These are phyloP conservation scores for Termitomyces sp. DNA, from an alignment of 768 basidiomycete genomes.

Conservation along the genomic window DNA sequence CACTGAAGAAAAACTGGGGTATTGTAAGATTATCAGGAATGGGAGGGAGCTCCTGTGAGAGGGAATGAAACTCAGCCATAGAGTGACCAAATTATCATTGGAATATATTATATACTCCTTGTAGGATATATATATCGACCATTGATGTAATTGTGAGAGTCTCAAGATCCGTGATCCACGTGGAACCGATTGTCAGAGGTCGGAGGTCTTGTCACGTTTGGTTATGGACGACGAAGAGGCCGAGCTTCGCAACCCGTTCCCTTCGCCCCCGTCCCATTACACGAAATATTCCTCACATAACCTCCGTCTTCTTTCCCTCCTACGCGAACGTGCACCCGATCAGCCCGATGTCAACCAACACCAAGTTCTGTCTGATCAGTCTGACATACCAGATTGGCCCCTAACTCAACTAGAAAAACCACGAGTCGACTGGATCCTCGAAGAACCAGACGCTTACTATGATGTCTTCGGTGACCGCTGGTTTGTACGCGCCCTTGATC, in stretches of 20 bases:
- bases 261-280: slow-evolving; percentile 84
- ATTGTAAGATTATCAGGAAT: slow-evolving; percentile 62
- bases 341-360: slow-evolving; percentile 47
- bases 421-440: slow-evolving; percentile 84
- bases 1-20: slow-evolving; percentile 60
- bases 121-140: not conserved
- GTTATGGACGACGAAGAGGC: slow-evolving; percentile 70
- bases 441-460: slow-evolving; percentile 70
- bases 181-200: not conserved
- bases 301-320: slow-evolving; percentile 56
- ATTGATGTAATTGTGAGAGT: not conserved
- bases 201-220: not conserved
- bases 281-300: slow-evolving; percentile 71
- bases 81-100: not conserved
- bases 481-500: slow-evolving; percentile 55
- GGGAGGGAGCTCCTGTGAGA: slow-evolving; percentile 24
- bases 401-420: slow-evolving; percentile 77
- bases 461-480: slow-evolving; percentile 84
- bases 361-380: slow-evolving; percentile 62
- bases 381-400: slow-evolving; percentile 74
- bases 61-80: slow-evolving; percentile 30
- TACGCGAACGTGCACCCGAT: slow-evolving; percentile 47
- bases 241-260: slow-evolving; percentile 82
- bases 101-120: not conserved
- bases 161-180: not conserved